Evolutionary conservation across 345 rosid species (phyloP), one percentile per base, ranked within the genome.

Genomic region (Linum lewisii): DNA sequence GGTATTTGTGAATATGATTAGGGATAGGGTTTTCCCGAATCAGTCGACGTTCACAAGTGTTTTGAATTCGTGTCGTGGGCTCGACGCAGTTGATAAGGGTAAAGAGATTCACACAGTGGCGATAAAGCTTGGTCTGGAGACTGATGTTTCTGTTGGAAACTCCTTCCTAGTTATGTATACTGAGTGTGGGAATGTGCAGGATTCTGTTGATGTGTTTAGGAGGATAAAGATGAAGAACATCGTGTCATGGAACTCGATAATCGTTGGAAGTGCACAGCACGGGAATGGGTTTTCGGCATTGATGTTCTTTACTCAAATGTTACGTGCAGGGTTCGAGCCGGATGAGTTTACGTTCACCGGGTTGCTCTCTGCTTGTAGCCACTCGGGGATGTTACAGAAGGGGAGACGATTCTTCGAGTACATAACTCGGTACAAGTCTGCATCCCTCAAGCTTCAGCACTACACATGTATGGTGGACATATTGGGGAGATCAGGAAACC

Each of bases 291-390:
- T 37, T 37, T 69, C 77, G 83, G 84, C 77, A 1, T 58, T 86
- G 72, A 62, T 68, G 6, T 71, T 84, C 47, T 84, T 78, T 21
- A 51, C 61, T 59, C 80, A 62, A 66, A 81, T 90, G 96, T 62
- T 88, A 54, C 84, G 87, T 15, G 66, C 58, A 18, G 78, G 70
- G 18, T 61, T 66, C 38, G 67, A 81, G 32, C 85, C 90, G 14
- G 88, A 90, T 44, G 90, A 82, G 71, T 82, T 86, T 58, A 86
- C 91, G 52, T 82, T 82, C 71, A 89, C 84, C 14, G 94, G 90
- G 24, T 75, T 88, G 72, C 96, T 88, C 63, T 73, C 88, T 63
- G 88, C 95, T 6, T 90, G 92, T 71, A 80, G 88, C 66, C 90
- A 78, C 67, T 78, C 79, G 18, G 92, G 88, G 59, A 67, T 77